Conservation (phyloP, 2,329 filamentous ascomycete species). For the Aspergillus novofumigatus region DNA sequence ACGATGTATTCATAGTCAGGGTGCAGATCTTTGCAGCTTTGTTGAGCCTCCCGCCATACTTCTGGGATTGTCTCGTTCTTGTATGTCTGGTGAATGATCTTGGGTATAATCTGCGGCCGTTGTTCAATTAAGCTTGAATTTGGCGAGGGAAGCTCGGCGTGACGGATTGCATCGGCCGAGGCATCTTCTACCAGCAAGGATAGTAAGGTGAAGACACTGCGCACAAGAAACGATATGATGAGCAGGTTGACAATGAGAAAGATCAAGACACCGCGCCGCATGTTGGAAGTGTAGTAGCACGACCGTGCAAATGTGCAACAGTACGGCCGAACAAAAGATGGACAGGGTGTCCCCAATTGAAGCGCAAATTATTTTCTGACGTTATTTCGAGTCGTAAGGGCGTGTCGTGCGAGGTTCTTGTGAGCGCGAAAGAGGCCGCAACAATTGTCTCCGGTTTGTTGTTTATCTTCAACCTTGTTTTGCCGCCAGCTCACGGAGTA, state of each 20-base stretch:
- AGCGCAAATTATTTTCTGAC: not conserved
- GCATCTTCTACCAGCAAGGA: conserved; percentile 66
- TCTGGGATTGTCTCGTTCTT: conserved; percentile 65
- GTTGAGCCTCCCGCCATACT: conserved; percentile 62
- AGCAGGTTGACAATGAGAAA: conserved; percentile 63
- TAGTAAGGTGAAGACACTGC: conserved; percentile 67
- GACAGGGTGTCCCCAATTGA: conserved; percentile 1
- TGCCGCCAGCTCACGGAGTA: not conserved
- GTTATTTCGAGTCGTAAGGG: conserved; percentile 4
- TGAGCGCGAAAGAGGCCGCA: not conserved
- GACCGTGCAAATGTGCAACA: conserved; percentile 3
- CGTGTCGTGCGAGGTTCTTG: conserved; percentile 2
- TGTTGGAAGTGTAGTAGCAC: conserved; percentile 32
- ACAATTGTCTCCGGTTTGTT: not conserved
- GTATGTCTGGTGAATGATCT: conserved; percentile 76
- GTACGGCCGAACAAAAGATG: not conserved
- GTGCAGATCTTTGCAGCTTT: conserved; percentile 64
- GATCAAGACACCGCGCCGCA: conserved; percentile 58
- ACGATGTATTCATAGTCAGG: conserved; percentile 71
- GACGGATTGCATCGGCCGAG: conserved; percentile 61
- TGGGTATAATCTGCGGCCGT: conserved; percentile 62
- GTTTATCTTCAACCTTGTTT: not conserved
- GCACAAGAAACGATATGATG: conserved; percentile 61
- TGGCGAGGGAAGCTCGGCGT: conserved; percentile 61
- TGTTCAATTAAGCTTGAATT: conserved; percentile 57